These are phyloP conservation scores for Pseudocercospora eumusae DNA, from an alignment of 2,329 filamentous ascomycete species.

Conservation along the genomic window DNA sequence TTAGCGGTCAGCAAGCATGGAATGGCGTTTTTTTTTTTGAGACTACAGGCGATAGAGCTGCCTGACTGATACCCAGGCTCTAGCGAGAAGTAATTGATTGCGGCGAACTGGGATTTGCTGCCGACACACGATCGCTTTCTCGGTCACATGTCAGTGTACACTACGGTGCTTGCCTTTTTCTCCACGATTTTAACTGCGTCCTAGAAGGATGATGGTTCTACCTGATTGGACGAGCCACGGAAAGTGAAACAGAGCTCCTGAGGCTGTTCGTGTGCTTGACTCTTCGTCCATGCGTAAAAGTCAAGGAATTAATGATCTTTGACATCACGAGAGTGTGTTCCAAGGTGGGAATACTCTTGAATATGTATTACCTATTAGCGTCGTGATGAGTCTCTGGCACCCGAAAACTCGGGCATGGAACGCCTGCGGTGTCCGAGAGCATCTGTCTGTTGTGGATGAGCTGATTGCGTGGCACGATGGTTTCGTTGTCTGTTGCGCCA, in stretches of 20 bases:
- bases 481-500: neutral
- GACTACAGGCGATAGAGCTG: conserved; percentile 9
- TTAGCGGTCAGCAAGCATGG: neutral
- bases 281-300: neutral
- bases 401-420: neutral
- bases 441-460: neutral
- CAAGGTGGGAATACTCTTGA: neutral
- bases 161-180: neutral
- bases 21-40: conserved; percentile 7
- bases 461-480: neutral
- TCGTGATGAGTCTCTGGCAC: neutral
- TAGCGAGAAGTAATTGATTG: conserved; percentile 3
- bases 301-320: too few species aligned
- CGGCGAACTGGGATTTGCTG: conserved; percentile 2
- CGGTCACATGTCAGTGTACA: neutral
- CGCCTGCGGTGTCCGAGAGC: neutral
- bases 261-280: neutral
- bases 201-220: too few species aligned
- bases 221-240: too few species aligned
- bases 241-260: neutral
- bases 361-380: neutral
- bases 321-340: too few species aligned
- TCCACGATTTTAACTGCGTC: too few species aligned
- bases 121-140: neutral
- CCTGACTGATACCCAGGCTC: conserved; percentile 12